Evolutionary conservation across 192 early-diverging fungal genomes (phyloP).

Genomic region (Spinellus fusiger): DNA sequence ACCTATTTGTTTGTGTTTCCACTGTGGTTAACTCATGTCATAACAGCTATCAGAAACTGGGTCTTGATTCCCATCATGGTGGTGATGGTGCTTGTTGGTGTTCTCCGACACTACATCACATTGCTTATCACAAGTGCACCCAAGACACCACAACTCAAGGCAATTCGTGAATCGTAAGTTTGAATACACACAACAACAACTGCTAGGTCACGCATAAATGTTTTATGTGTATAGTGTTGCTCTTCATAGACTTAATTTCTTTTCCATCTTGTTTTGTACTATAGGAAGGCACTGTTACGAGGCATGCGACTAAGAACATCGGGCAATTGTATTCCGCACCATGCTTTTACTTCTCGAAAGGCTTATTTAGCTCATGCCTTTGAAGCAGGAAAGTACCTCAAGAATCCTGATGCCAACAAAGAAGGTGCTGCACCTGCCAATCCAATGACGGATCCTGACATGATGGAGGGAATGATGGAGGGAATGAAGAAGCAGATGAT

Average conservation of each 20-base stretch:
- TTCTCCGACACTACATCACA: slow-evolving; percentile 90
- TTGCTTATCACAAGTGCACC: slow-evolving; percentile 80
- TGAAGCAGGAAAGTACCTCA: slow-evolving; percentile 78
- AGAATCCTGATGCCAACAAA: slow-evolving; percentile 67
- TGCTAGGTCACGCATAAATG: neutral
- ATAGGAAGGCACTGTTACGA: slow-evolving; percentile 68
- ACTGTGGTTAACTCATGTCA: neutral
- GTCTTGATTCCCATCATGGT: slow-evolving; percentile 95
- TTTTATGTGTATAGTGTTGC: neutral
- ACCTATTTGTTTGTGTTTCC: neutral
- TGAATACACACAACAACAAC: neutral
- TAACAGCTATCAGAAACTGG: slow-evolving; percentile 78
- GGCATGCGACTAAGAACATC: slow-evolving; percentile 63
- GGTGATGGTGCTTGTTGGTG: slow-evolving; percentile 94
- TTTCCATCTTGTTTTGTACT: neutral
- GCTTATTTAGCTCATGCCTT: slow-evolving; percentile 68
- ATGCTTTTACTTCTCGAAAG: slow-evolving; percentile 71
- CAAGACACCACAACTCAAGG: slow-evolving; percentile 72
- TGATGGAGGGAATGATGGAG: slow-evolving; percentile 96
- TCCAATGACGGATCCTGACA: slow-evolving; percentile 87
- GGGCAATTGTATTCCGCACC: slow-evolving; percentile 59
- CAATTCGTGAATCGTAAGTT: slow-evolving; percentile 72
- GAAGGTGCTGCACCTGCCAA: slow-evolving; percentile 52
- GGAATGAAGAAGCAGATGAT: slow-evolving; percentile 97
- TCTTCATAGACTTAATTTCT: neutral